Percentiles rank a stretch among this genome's conserved stretches.
These are phyloP conservation scores for Cyberlindnera misumaiensis DNA, from an alignment of 805 yeast species.

Conservation along the genomic window DNA sequence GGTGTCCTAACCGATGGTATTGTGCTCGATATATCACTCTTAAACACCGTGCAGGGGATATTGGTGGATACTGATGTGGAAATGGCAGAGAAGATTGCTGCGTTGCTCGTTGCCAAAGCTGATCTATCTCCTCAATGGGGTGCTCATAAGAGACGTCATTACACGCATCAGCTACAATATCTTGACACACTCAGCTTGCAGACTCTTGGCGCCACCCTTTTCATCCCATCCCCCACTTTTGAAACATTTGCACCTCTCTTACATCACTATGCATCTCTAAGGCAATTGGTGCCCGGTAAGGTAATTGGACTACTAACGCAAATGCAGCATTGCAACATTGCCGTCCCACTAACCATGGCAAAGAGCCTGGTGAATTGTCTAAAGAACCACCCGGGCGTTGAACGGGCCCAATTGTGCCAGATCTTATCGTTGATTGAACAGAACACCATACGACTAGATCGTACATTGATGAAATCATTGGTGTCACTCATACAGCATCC, in stretches of 20 bases:
- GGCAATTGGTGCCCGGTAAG: constrained; percentile 4
- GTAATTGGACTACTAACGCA: constrained; percentile 3
- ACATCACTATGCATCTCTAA: constrained; percentile 3
- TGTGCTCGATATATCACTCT: constrained; percentile 6
- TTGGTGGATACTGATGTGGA: constrained; percentile 7
- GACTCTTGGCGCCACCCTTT: constrained; percentile 1
- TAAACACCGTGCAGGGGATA: constrained; percentile 4
- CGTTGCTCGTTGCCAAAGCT: background rate
- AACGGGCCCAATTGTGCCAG: constrained; percentile 1
- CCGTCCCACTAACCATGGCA: background rate
- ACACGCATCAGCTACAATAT: constrained; percentile 4
- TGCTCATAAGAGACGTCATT: constrained; percentile 3
- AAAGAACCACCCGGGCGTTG: background rate
- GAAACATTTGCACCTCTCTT: constrained; percentile 14
- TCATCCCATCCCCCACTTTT: constrained; percentile 8
- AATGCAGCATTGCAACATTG: constrained; percentile 1
- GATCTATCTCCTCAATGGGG: background rate
- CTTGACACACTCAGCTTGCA: constrained; percentile 10
- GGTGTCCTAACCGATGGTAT: constrained; percentile 5
- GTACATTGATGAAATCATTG: background rate
- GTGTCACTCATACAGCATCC: background rate
- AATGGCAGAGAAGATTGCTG: constrained; percentile 4
- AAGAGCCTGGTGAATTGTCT: background rate
- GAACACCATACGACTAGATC: background rate
- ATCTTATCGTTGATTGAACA: background rate